Evolutionary conservation across 176 grass and related monocot species (phyloP), one percentile per base, ranked within the genome.

Genomic region (Calamus simplicifolius): DNA sequence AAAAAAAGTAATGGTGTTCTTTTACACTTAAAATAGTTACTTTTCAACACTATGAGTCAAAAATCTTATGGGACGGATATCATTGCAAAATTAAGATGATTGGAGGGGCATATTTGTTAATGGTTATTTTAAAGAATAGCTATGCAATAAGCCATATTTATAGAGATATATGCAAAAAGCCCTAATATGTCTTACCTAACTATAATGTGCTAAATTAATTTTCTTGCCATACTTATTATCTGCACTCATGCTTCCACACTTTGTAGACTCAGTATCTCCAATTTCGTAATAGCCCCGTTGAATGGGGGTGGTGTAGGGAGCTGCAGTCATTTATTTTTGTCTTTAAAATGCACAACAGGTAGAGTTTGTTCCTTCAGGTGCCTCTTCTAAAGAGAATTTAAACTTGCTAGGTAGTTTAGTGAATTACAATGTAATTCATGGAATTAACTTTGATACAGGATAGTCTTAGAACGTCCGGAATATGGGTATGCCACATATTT

Each of bases 301-400:
- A 95, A 81, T 95, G 91, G 91, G 91, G 91, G 56, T 95, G 91
- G 91, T 90, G 91, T 74, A 87, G 91, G 65, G 86, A 95, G 70
- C 77, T 95, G 35, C 80, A 95, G 61, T 84, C 91, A 50, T 95
- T 95, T 57, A 81, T 95, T 79, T 90, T 95, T 73, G 50, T 90
- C 62, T 95, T 95, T 78, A 66, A 55, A 73, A 81, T 52, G 18
- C 90, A 95, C 61, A 95, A 95, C 69, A 89, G 90, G 85, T 95
- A 29, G 54, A 19, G 4, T 29, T 10, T 16, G 17, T 30, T 60
- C 25, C 18, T 60, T n/a, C 6, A 7, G 35, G 6, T 72, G 27
- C 12, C 57, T 60, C n/a, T 3, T 49, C 49, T 19, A 50, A 13
- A 26, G 23, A 29, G 26, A 50, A 50, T 61, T 19, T 3, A 16